Evolutionary conservation across 805 yeast genomes (phyloP).

Genomic region (Torulaspora gathmanii): DNA sequence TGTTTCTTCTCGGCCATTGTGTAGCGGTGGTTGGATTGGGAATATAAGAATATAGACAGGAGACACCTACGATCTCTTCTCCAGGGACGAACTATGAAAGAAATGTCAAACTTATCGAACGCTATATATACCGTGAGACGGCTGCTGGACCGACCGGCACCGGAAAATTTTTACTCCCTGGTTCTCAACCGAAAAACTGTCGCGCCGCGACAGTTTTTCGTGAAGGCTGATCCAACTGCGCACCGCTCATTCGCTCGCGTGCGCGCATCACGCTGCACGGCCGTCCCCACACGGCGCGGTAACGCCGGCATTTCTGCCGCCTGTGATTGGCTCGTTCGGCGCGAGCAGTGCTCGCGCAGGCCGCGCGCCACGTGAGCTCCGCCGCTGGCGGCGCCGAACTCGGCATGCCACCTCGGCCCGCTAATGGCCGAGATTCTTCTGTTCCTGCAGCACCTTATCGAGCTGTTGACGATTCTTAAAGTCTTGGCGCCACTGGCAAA

Average conservation of each 20-base stretch:
- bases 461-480: conserved; percentile 32
- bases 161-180: too few species aligned
- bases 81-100: neutral
- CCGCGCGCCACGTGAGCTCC: too few species aligned
- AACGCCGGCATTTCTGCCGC: too few species aligned
- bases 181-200: too few species aligned
- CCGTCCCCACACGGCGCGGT: too few species aligned
- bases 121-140: too few species aligned
- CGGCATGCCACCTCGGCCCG: conserved; percentile 1
- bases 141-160: too few species aligned
- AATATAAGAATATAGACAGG: conserved; percentile 2
- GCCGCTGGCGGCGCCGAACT: neutral
- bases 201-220: too few species aligned
- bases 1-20: conserved; percentile 28
- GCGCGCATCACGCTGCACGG: too few species aligned
- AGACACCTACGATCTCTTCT: neutral
- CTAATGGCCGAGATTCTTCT: conserved; percentile 1
- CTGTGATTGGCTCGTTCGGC: conserved; percentile 1
- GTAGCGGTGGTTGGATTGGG: neutral
- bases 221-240: too few species aligned
- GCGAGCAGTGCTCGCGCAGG: neutral
- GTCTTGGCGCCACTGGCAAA: conserved; percentile 48
- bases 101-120: too few species aligned
- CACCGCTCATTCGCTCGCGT: too few species aligned
- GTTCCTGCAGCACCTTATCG: conserved; percentile 27